Evolutionary conservation across 768 basidiomycete species (phyloP).

Genomic region (Podaxis carcinomalis): DNA sequence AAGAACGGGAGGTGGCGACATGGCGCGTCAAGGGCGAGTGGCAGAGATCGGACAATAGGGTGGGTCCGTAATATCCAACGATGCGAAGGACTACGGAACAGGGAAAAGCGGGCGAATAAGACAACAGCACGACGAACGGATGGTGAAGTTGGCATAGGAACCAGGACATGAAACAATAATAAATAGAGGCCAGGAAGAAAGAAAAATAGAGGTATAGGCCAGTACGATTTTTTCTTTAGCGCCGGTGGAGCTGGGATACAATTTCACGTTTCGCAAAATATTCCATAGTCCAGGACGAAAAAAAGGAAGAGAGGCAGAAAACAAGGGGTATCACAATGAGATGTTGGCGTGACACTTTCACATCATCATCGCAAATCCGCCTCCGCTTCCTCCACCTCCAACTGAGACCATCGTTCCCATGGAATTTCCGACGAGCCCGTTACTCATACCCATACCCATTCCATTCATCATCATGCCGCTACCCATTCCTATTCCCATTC

Average conservation of each 20-base stretch:
- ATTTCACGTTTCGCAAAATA: neutral
- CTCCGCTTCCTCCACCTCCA: slow-evolving; percentile 17
- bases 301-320: neutral
- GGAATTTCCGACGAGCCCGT: slow-evolving; percentile 11
- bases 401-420: slow-evolving; percentile 15
- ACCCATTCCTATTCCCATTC: slow-evolving; percentile 1
- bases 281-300: neutral
- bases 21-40: neutral
- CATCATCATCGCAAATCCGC: slow-evolving; percentile 21
- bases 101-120: neutral
- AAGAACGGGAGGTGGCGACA: neutral
- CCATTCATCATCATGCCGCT: slow-evolving; percentile 11
- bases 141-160: neutral
- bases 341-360: slow-evolving; percentile 9
- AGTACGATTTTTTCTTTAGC: neutral
- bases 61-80: neutral
- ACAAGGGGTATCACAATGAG: slow-evolving; percentile 7
- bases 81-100: neutral
- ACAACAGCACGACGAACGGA: neutral
- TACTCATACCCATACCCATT: slow-evolving; percentile 13
- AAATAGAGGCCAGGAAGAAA: neutral
- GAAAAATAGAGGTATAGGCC: neutral
- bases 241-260: neutral
- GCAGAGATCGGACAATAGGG: neutral
- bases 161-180: neutral